Evolutionary conservation across 2,329 filamentous ascomycete species (phyloP).

Genomic region (Aspergillus aculeatus): DNA sequence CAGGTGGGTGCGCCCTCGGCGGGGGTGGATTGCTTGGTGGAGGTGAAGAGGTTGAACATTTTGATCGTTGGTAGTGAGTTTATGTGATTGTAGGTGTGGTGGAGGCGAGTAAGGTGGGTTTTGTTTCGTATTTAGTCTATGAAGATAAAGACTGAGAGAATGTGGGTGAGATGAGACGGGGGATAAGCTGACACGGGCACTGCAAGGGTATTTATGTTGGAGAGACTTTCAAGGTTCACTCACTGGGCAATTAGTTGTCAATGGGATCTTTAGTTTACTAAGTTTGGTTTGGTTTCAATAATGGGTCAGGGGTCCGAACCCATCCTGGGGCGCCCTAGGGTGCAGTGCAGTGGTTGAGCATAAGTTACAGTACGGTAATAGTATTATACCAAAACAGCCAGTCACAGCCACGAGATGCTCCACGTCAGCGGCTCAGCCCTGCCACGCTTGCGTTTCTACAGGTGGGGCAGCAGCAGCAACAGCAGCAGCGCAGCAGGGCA

Average conservation of each 20-base stretch:
- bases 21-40: slow-evolving; percentile 21
- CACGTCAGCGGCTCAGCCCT: slow-evolving; percentile 10
- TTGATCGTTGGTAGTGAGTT: neutral
- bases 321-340: too few relatives aligned
- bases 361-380: neutral
- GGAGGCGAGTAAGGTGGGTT: too few relatives aligned
- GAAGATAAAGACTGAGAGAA: neutral
- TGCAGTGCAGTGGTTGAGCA: too few relatives aligned
- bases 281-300: neutral
- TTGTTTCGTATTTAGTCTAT: neutral
- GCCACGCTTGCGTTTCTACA: neutral
- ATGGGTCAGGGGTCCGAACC: neutral
- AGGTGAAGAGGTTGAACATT: slow-evolving; percentile 30
- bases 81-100: too few relatives aligned
- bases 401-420: slow-evolving; percentile 7
- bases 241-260: too few relatives aligned
- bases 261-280: too few relatives aligned
- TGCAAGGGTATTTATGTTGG: slow-evolving; percentile 1
- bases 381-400: neutral
- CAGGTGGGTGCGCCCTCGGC: slow-evolving; percentile 19
- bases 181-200: neutral
- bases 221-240: neutral
- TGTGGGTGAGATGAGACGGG: neutral
- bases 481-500: too few relatives aligned
- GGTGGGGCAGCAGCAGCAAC: neutral